Conservation (phyloP, 106 monocot species). For the Dactylorhiza incarnata region DNA sequence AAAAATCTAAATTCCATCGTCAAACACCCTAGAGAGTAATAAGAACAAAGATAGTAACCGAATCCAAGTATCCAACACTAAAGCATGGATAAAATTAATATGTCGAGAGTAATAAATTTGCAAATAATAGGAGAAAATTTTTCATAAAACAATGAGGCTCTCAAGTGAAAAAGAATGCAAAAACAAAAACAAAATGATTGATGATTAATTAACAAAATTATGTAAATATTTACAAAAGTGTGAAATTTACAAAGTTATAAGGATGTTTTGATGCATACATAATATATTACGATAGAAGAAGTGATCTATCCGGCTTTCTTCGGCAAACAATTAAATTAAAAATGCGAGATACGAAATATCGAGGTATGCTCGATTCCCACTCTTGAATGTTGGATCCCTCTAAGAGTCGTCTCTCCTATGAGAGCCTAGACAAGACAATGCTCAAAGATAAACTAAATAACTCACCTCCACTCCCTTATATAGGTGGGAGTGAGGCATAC, state of each 20-base stretch:
- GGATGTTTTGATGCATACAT: not conserved
- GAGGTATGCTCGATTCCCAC: too few relatives aligned
- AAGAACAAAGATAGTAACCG: not conserved
- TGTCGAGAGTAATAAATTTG: not conserved
- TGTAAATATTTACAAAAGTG: not conserved
- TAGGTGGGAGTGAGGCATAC: too few relatives aligned
- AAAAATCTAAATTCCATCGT: not conserved
- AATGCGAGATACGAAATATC: too few relatives aligned
- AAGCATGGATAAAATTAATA: not conserved
- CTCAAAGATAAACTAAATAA: too few relatives aligned
- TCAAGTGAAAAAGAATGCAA: not conserved
- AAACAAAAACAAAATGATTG: too few relatives aligned
- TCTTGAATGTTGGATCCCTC: too few relatives aligned
- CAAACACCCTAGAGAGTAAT: not conserved
- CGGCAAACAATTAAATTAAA: too few relatives aligned
- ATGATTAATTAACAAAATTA: not conserved
- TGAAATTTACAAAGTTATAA: not conserved
- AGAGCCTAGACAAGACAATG: too few relatives aligned
- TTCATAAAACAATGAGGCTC: not conserved
- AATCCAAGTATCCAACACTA: not conserved
- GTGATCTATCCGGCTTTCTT: not conserved
- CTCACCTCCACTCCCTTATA: too few relatives aligned
- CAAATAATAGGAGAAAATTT: not conserved
- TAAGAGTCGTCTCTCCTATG: too few relatives aligned
- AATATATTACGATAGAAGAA: not conserved